Evolutionary conservation across 2,329 filamentous ascomycete species (phyloP), one percentile per base, ranked within the genome.

Genomic region (Chrysosporium queenslandicum): DNA sequence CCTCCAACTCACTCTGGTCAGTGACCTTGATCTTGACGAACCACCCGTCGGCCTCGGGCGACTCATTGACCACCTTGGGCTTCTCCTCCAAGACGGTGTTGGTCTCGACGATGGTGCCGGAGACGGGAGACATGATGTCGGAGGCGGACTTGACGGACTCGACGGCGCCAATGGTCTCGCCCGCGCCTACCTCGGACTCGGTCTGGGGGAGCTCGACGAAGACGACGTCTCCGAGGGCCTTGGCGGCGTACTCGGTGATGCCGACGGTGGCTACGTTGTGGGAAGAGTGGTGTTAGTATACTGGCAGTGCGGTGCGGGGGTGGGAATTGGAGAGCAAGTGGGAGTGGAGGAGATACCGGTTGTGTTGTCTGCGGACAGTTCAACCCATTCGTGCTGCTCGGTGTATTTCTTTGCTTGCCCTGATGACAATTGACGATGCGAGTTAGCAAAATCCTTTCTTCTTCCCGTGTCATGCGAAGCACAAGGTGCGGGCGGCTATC

Each of bases 141-240:
- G 87, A 91, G n/a, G 92, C 92, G 57, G 86, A 92, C 78, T 98
- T 98, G 71, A 98, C 92, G 2, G 89, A 96, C 76, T 98, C 92
- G 62, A 98, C 91, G 55, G 91, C 89, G 60, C 92, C 92, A 61
- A 97, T 86, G 58, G 85, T 78, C 66, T 97, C 91, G 63, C 89
- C 89, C 53, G 82, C 79, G 54, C 72, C 71, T 56, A 94, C 78
- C 62, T 84, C 79, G 61, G 82, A 74, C 59, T 81, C 84, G 52
- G 77, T 66, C 60, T 83, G 76, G 53, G 92, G 92, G 27, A 98
- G 85, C 77, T 98, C 92, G 64, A 97, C 89, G 75, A 86, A 98
- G 66, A 98, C 91, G 55, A 97, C 90, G 68, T 98, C 92, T 60
- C 92, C 92, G 57, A 98, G 86, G 60, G 87, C 84, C 64, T 94